Evolutionary conservation across 768 basidiomycete species (phyloP).

Genomic region (Neoboletus brunneissimus): DNA sequence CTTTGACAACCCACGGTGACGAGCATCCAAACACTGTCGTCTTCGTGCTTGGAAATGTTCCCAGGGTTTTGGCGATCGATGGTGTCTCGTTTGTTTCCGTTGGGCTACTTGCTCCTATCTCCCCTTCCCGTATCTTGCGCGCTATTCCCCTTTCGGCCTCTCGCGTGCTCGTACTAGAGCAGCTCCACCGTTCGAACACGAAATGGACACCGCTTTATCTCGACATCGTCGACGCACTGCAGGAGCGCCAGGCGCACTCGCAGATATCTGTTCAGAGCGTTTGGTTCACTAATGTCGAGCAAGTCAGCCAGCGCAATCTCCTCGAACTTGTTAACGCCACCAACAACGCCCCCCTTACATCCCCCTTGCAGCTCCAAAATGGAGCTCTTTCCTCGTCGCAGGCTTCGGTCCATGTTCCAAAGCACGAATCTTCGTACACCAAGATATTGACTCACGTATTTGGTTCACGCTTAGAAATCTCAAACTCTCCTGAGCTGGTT

Average conservation of each 20-base stretch:
- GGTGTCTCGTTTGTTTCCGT: conserved; percentile 64
- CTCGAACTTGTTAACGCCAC: conserved; percentile 49
- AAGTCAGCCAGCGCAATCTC: conserved; percentile 44
- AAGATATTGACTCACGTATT: conserved; percentile 84
- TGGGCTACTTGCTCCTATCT: conserved; percentile 67
- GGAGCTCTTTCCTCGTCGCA: conserved; percentile 27
- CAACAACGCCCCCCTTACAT: conserved; percentile 34
- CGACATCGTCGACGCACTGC: conserved; percentile 72
- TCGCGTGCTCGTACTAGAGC: conserved; percentile 80
- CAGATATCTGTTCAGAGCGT: conserved; percentile 61
- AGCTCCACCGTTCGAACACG: conserved; percentile 68
- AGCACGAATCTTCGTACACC: conserved; percentile 89
- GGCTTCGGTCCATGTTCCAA: conserved; percentile 59
- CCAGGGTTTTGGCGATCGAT: conserved; percentile 44
- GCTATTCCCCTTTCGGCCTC: conserved; percentile 61
- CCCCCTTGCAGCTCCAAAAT: conserved; percentile 50
- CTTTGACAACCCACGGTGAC: conserved; percentile 52
- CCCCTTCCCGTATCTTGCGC: conserved; percentile 50
- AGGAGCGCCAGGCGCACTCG: conserved; percentile 48
- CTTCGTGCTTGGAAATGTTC: conserved; percentile 61
- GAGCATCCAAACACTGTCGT: conserved; percentile 63
- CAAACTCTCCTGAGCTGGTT: conserved; percentile 79
- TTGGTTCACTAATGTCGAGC: conserved; percentile 50
- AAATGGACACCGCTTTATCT: conserved; percentile 89
- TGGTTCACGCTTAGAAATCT: conserved; percentile 71